phyloP scores from a whole-genome alignment of 2,329 filamentous ascomycete species.

The Aureobasidium sp. region DNA sequence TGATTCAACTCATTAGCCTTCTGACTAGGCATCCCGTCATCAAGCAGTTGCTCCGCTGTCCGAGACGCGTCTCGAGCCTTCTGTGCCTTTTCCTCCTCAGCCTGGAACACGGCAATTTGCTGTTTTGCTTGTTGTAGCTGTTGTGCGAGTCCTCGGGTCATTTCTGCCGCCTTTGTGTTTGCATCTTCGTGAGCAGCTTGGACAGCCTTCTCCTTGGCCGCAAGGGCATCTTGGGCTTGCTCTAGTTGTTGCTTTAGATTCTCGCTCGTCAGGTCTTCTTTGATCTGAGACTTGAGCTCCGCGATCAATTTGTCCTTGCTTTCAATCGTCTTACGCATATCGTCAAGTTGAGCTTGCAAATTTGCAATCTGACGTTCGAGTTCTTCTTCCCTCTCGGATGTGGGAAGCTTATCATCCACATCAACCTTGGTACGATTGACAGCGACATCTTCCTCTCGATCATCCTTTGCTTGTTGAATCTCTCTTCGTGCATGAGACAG shows the following conservation, averaged over 20 bases:
- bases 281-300: background rate
- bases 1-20: too few species aligned
- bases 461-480: background rate
- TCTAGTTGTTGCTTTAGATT: constrained; percentile 2
- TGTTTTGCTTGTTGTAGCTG: constrained; percentile 11
- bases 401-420: background rate
- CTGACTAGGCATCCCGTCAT: too few species aligned
- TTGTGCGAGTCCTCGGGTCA: constrained; percentile 1
- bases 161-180: constrained; percentile 9
- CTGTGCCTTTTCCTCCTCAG: constrained; percentile 9
- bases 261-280: background rate
- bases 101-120: constrained; percentile 12
- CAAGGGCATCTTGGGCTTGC: constrained; percentile 1
- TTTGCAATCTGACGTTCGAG: background rate
- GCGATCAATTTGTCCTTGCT: background rate
- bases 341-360: background rate
- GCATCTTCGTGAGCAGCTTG: constrained; percentile 1
- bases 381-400: constrained; percentile 20
- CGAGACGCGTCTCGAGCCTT: too few species aligned
- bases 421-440: constrained; percentile 18
- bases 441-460: background rate
- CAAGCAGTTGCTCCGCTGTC: too few species aligned
- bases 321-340: background rate
- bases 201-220: background rate
- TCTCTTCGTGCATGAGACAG: background rate